A percentile compares a stretch with the other conserved stretches of the same genome.
These are phyloP conservation scores for Leucocoprinus leucothites DNA, from an alignment of 768 basidiomycete species.

Conservation along the genomic window DNA sequence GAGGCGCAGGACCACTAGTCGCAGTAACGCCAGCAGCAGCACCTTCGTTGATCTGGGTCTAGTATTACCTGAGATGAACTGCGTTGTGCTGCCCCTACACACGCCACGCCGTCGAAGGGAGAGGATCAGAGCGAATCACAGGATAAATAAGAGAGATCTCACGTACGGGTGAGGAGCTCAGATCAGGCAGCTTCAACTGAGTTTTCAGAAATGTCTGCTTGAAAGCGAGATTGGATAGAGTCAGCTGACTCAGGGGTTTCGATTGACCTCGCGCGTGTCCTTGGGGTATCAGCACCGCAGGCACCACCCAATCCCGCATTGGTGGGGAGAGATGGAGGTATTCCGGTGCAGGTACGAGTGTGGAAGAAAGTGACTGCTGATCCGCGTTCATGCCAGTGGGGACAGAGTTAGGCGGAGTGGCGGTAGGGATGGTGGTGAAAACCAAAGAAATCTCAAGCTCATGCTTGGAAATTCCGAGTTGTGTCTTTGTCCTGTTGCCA, in stretches of 20 bases:
- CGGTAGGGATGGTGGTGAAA: too few species aligned
- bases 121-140: background rate
- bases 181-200: slow-evolving; percentile 66
- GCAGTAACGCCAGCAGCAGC: background rate
- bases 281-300: background rate
- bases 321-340: background rate
- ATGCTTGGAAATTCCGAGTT: too few species aligned
- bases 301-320: too few species aligned
- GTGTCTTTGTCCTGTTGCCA: too few species aligned
- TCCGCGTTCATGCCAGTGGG: background rate
- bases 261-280: slow-evolving; percentile 14
- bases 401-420: slow-evolving; percentile 18
- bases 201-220: slow-evolving; percentile 70
- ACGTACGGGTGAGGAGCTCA: slow-evolving; percentile 73
- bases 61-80: slow-evolving; percentile 58
- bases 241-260: slow-evolving; percentile 29
- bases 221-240: slow-evolving; percentile 53
- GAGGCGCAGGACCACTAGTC: slow-evolving; percentile 22
- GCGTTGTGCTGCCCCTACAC: slow-evolving; percentile 77
- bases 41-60: slow-evolving; percentile 13
- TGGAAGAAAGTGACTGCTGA: too few species aligned
- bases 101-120: background rate
- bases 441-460: too few species aligned
- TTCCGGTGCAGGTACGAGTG: background rate
- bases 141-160: background rate